Evolutionary conservation across 768 basidiomycete genomes (phyloP).

Genomic region (Lactifluus pinguis): DNA sequence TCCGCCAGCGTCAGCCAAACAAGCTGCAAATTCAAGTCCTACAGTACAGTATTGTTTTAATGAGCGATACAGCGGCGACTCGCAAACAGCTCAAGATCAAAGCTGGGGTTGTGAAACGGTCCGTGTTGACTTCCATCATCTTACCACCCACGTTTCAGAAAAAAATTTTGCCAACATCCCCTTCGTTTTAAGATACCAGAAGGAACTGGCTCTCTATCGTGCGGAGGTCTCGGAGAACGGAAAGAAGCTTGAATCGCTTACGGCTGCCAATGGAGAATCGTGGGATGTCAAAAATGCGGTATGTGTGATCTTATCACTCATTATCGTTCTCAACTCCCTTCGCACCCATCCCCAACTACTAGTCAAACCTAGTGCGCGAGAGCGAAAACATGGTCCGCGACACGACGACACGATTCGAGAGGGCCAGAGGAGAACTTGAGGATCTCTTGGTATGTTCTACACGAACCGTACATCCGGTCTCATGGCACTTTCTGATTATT

Average conservation of each 20-base stretch:
- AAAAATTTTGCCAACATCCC: no score
- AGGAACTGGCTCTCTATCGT: conserved; percentile 62
- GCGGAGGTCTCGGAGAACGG: conserved; percentile 55
- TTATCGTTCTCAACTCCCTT: background rate
- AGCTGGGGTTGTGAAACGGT: conserved; percentile 59
- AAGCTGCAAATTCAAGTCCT: no score
- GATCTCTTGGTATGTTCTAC: conserved; percentile 53
- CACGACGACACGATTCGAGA: conserved; percentile 49
- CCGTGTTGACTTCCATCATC: conserved; percentile 12
- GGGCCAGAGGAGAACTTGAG: conserved; percentile 52
- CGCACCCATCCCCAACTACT: no score
- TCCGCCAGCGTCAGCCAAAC: no score
- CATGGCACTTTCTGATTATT: background rate
- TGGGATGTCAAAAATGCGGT: conserved; percentile 77
- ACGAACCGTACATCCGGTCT: background rate
- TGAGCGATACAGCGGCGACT: conserved; percentile 39
- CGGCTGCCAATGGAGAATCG: conserved; percentile 48
- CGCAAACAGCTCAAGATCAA: conserved; percentile 75
- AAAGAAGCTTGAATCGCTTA: conserved; percentile 49
- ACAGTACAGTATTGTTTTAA: conserved; percentile 16
- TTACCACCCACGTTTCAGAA: no score
- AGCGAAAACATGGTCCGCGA: conserved; percentile 75
- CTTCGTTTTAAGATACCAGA: conserved; percentile 28
- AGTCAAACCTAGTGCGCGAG: conserved; percentile 45
- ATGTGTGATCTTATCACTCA: conserved; percentile 23